Evolutionary conservation across 2,329 filamentous ascomycete species (phyloP).

Genomic region (Microsporum ferrugineum): DNA sequence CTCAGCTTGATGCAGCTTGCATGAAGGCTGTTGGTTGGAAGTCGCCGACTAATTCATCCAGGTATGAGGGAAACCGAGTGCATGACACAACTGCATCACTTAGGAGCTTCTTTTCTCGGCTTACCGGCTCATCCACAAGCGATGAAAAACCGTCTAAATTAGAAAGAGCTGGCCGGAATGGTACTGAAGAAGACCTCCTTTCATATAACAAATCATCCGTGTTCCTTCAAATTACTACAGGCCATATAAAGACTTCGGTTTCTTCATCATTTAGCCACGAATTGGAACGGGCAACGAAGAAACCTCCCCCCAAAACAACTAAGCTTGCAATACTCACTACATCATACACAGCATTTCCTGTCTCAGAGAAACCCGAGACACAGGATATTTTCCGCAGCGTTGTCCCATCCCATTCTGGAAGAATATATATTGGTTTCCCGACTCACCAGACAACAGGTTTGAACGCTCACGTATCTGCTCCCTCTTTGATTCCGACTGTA

Average conservation of each 20-base stretch:
- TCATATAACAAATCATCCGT: constrained; percentile 63
- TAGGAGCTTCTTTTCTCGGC: constrained; percentile 65
- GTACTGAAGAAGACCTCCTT: constrained; percentile 60
- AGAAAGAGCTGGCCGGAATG: constrained; percentile 48
- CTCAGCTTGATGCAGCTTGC: constrained; percentile 83
- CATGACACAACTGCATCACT: constrained; percentile 48
- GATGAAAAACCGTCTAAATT: constrained; percentile 28
- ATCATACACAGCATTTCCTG: constrained; percentile 69
- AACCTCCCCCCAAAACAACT: constrained; percentile 80
- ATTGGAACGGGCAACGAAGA: constrained; percentile 90
- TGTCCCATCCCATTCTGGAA: constrained; percentile 74
- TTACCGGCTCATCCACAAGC: constrained; percentile 50
- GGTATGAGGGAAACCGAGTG: constrained; percentile 26
- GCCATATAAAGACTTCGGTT: constrained; percentile 66
- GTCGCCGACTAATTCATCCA: constrained; percentile 38
- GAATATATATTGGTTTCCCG: constrained; percentile 94
- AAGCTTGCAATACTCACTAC: constrained; percentile 80
- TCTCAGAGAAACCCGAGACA: constrained; percentile 45
- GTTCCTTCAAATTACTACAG: constrained; percentile 79
- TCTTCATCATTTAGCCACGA: constrained; percentile 64
- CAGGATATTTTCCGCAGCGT: constrained; percentile 68
- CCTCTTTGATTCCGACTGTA: constrained; percentile 91
- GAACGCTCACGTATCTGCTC: constrained; percentile 87
- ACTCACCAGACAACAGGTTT: constrained; percentile 94
- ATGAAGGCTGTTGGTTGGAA: constrained; percentile 85